Evolutionary conservation across 768 basidiomycete species (phyloP).

Genomic region (Paxillus ammoniavirescens): DNA sequence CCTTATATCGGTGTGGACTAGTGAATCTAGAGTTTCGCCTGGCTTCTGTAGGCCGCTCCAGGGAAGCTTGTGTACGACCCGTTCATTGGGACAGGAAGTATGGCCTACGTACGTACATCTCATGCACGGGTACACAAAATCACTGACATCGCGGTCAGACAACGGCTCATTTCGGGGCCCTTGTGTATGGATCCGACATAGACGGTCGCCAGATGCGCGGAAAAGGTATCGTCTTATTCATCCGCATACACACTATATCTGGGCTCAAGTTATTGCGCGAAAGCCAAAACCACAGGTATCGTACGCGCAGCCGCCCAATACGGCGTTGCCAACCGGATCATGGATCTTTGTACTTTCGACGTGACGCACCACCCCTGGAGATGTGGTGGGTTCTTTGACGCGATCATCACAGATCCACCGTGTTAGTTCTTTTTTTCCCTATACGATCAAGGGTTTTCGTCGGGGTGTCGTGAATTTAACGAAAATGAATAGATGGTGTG

Average conservation of each 20-base stretch:
- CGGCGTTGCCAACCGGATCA: slow-evolving; percentile 64
- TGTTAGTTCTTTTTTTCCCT: slow-evolving; percentile 49
- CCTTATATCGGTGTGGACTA: not conserved
- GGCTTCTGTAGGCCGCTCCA: slow-evolving; percentile 61
- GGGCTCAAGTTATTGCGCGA: not conserved
- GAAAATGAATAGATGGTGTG: slow-evolving; percentile 71
- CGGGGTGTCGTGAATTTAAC: not conserved
- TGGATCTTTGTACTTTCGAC: slow-evolving; percentile 91
- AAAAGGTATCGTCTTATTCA: slow-evolving; percentile 52
- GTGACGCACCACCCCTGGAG: slow-evolving; percentile 90
- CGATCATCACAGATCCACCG: slow-evolving; percentile 92
- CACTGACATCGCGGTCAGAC: slow-evolving; percentile 47
- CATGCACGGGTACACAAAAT: not conserved
- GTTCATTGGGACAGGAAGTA: slow-evolving; percentile 90
- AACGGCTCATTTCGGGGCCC: slow-evolving; percentile 82
- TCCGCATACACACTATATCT: not conserved
- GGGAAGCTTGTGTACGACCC: slow-evolving; percentile 95
- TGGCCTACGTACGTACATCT: slow-evolving; percentile 64
- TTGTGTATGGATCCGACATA: slow-evolving; percentile 90
- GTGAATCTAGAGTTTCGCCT: not conserved
- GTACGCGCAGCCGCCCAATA: slow-evolving; percentile 83
- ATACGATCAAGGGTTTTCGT: not conserved
- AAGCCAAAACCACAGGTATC: slow-evolving; percentile 61
- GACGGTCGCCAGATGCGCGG: slow-evolving; percentile 98
- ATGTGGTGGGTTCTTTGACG: slow-evolving; percentile 87